phyloP scores from a whole-genome alignment of 164 flowering plant species.

The Berberis vulgaris region DNA sequence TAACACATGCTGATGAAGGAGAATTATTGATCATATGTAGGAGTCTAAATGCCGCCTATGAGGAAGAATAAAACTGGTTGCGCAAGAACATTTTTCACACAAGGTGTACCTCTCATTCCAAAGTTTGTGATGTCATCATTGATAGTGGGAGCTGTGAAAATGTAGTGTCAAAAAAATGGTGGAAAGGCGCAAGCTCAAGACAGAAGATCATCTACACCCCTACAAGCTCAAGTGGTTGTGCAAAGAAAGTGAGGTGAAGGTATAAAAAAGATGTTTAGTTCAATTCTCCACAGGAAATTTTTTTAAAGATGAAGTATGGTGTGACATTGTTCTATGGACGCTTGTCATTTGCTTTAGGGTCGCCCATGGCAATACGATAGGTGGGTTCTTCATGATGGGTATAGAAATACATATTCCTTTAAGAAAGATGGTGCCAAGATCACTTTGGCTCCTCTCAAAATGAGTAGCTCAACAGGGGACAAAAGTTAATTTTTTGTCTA shows the following conservation, averaged over 20 bases:
- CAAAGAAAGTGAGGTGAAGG: not conserved
- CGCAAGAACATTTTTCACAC: too few relatives aligned
- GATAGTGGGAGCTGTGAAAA: not conserved
- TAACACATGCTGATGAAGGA: too few relatives aligned
- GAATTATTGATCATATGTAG: too few relatives aligned
- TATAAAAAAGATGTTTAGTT: not conserved
- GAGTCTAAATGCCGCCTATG: too few relatives aligned
- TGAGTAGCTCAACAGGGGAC: not conserved
- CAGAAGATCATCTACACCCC: not conserved
- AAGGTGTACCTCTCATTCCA: too few relatives aligned
- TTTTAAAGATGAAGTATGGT: not conserved
- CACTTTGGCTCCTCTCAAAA: not conserved
- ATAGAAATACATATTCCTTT: not conserved
- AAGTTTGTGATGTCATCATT: not conserved
- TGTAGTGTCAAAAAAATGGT: not conserved
- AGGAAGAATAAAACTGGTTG: too few relatives aligned
- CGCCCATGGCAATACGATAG: not conserved
- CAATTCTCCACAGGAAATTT: not conserved
- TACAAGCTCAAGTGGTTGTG: not conserved
- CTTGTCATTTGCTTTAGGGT: not conserved
- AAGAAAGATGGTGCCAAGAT: too few relatives aligned
- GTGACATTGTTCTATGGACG: not conserved
- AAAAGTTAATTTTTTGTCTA: not conserved
- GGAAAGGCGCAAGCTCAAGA: not conserved
- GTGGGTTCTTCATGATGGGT: not conserved